These are phyloP conservation scores for Starmerella potacharoeniae DNA, from an alignment of 805 yeast species.

Conservation along the genomic window DNA sequence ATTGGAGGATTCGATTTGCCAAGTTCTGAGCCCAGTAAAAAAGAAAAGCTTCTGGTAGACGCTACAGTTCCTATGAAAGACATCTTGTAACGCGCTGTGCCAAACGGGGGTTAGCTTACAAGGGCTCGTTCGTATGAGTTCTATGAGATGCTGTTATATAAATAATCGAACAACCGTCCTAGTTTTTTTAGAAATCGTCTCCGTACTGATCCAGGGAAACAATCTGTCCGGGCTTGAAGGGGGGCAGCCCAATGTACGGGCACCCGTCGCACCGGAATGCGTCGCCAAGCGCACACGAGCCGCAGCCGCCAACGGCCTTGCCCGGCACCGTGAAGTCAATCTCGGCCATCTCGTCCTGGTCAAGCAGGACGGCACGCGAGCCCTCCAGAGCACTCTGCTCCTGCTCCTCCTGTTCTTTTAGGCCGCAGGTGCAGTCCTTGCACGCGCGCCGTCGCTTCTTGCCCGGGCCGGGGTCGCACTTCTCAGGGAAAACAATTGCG, in stretches of 20 bases:
- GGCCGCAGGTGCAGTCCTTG: constrained; percentile 96
- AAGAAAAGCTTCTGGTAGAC: too few relatives aligned
- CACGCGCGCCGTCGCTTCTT: constrained; percentile 80
- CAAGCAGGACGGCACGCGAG: constrained; percentile 46
- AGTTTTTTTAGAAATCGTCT: constrained; percentile 20
- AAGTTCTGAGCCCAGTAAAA: too few relatives aligned
- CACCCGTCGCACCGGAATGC: constrained; percentile 98
- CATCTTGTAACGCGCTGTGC: too few relatives aligned
- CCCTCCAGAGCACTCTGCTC: constrained; percentile 37
- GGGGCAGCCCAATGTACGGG: constrained; percentile 93
- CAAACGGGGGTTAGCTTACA: too few relatives aligned
- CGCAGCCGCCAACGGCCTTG: constrained; percentile 87
- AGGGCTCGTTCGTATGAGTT: neutral
- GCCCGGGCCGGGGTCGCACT: constrained; percentile 40
- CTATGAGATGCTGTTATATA: neutral
- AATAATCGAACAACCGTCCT: neutral
- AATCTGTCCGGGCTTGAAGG: constrained; percentile 94
- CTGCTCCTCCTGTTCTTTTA: constrained; percentile 65
- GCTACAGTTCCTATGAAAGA: too few relatives aligned
- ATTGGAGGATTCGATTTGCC: neutral
- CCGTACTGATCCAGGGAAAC: constrained; percentile 49
- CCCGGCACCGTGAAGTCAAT: constrained; percentile 95
- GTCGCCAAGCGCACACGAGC: constrained; percentile 93
- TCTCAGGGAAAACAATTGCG: constrained; percentile 45
- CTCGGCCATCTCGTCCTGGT: constrained; percentile 66